Base-by-base conservation (phyloP, 345 rosid genomes). In the Geranium rotundifolium region DNA sequence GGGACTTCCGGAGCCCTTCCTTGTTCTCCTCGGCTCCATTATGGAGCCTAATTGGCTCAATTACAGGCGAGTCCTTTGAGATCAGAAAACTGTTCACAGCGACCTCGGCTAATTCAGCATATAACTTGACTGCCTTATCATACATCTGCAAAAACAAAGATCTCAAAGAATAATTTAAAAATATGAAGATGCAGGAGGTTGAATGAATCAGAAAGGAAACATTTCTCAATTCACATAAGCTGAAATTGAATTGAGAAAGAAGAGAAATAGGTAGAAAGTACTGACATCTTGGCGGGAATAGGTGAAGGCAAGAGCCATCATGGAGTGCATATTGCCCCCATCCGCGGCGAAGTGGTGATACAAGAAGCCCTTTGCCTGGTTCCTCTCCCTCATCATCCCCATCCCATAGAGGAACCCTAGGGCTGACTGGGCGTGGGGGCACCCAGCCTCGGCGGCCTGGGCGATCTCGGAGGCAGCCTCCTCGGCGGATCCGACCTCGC, bases 21-120 rank as follows among this genome's bases (percentile, higher is more conserved):
- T 90, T 95, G 67, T 95, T 95, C 76, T 95, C 99, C 71, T 95
- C 99, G 16, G 96, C 87, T 56, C 96, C 99, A 62, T 69, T 86
- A 63, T 95, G 99, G 60, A 90, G 88, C 75, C 97, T 88, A 63
- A 90, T 71, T 0, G 99, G 87, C 68, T 95, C 97, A 50, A 90
- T 81, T 37, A 88, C 97, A 0, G 92, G 95, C 0, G 95, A 88
- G 50, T 93, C 90, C 82, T 93, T 93, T 5, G 97, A 88, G 50
- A 90, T 88, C 73, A 87, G 80, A 65, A 90, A 90, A 76, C 96
- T 88, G 64, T 86, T 95, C 30, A 90, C 88, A 10, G 97, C 97
- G 30, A 87, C 77, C 75, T 88, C 97, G 13, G 99, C 99, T 71
- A 90, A 74, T 62, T 88, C 95, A 23, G 95, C 91, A 72, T 95